Conservation (phyloP, 2,329 filamentous ascomycete species). For the Colletotrichum lupini region DNA sequence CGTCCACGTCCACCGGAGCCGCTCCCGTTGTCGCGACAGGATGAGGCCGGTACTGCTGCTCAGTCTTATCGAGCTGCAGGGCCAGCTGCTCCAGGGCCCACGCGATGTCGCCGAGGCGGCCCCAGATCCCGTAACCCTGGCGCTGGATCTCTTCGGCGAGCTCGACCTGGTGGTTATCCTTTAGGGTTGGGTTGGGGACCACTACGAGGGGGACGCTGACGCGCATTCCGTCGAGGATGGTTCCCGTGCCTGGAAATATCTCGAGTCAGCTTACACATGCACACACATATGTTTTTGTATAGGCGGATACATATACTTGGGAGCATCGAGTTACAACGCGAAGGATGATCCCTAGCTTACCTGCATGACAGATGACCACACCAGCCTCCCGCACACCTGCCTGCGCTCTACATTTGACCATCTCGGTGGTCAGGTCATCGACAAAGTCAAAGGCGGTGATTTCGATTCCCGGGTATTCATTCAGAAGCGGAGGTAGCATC, state of each 20-base stretch:
- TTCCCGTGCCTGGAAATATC: slow-evolving; percentile 77
- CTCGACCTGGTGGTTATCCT: slow-evolving; percentile 93
- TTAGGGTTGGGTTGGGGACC: slow-evolving; percentile 83
- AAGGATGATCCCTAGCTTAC: slow-evolving; percentile 56
- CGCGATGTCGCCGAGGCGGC: slow-evolving; percentile 32
- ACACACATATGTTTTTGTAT: not conserved
- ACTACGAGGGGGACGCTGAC: slow-evolving; percentile 83
- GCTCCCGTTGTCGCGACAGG: not conserved
- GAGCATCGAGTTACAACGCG: not conserved
- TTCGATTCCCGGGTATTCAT: slow-evolving; percentile 51
- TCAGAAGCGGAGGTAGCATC: slow-evolving; percentile 36
- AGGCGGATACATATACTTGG: not conserved
- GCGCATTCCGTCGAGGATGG: slow-evolving; percentile 85
- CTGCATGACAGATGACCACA: slow-evolving; percentile 88
- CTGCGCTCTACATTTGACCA: slow-evolving; percentile 63
- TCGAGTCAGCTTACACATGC: slow-evolving; percentile 8
- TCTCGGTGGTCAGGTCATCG: slow-evolving; percentile 67
- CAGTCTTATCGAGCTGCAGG: slow-evolving; percentile 30
- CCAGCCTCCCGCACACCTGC: slow-evolving; percentile 67
- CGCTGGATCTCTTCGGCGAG: slow-evolving; percentile 80
- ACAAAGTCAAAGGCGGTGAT: slow-evolving; percentile 77
- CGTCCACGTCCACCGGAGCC: slow-evolving; percentile 10
- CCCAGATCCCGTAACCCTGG: slow-evolving; percentile 77
- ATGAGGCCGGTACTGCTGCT: slow-evolving; percentile 29
- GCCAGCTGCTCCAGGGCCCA: slow-evolving; percentile 34